A percentile compares a stretch with the other conserved stretches of the same genome.
These are phyloP conservation scores for Flaveria trinervia DNA, from an alignment of 129 eudicot genomes.

Conservation along the genomic window DNA sequence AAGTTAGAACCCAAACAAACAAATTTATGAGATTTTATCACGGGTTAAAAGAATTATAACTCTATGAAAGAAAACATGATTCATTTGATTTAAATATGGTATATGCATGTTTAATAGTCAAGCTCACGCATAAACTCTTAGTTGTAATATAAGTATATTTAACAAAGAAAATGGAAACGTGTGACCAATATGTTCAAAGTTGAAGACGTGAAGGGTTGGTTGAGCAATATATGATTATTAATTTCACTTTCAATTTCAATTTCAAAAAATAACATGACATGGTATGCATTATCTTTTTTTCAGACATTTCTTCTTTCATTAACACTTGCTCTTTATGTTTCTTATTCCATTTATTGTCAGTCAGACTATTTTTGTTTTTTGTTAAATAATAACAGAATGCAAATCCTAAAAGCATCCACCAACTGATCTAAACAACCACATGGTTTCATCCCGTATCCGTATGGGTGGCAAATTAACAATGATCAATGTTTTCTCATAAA, in stretches of 20 bases:
- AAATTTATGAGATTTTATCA: no score
- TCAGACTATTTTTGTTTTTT: background rate
- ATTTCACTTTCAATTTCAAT: background rate
- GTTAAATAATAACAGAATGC: background rate
- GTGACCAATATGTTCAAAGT: constrained; percentile 4
- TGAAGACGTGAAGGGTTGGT: constrained; percentile 33
- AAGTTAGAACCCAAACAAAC: no score
- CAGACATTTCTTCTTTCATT: constrained; percentile 30
- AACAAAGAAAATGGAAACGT: constrained; percentile 2
- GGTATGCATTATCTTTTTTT: constrained; percentile 33
- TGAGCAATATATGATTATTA: background rate
- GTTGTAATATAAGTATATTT: constrained; percentile 1
- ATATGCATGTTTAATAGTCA: no score
- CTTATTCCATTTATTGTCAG: constrained; percentile 1
- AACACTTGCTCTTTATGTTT: constrained; percentile 4
- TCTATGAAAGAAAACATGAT: no score
- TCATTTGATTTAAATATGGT: no score
- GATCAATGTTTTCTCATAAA: no score
- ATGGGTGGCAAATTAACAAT: no score
- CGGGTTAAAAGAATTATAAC: no score
- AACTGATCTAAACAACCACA: background rate
- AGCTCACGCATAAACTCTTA: no score
- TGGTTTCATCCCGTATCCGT: no score
- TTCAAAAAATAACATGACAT: constrained; percentile 12
- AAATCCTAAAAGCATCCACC: constrained; percentile 8